Evolutionary conservation across 768 basidiomycete genomes (phyloP).

Genomic region (Phlebiopsis flavidoalba): DNA sequence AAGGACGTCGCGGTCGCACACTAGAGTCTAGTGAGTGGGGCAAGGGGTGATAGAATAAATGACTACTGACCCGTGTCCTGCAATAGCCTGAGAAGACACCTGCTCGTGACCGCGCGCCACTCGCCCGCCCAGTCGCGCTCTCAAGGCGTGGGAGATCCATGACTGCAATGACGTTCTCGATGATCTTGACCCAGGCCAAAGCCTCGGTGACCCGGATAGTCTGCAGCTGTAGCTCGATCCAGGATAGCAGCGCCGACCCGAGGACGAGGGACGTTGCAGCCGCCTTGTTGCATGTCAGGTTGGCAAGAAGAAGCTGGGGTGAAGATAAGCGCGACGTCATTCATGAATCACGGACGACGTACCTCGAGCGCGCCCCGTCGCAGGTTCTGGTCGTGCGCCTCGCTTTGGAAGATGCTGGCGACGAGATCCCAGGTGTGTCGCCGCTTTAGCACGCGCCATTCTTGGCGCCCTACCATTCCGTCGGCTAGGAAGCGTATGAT

Average conservation of each 20-base stretch:
- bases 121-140: conserved; percentile 47
- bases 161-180: conserved; percentile 57
- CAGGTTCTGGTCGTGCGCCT: conserved; percentile 44
- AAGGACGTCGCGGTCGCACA: conserved; percentile 1
- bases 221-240: conserved; percentile 76
- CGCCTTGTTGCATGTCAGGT: conserved; percentile 62
- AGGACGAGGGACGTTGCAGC: conserved; percentile 69
- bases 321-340: background rate
- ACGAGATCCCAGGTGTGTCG: conserved; percentile 88
- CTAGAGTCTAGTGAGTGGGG: background rate
- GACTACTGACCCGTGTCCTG: conserved; percentile 21
- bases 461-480: conserved; percentile 66
- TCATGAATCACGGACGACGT: conserved; percentile 15
- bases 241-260: conserved; percentile 66
- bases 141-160: conserved; percentile 49
- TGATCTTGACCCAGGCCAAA: conserved; percentile 58
- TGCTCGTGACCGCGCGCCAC: conserved; percentile 52
- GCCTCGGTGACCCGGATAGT: conserved; percentile 30
- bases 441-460: conserved; percentile 78
- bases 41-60: background rate
- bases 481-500: conserved; percentile 80
- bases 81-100: conserved; percentile 45
- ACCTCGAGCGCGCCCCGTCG: conserved; percentile 67
- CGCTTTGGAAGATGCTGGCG: conserved; percentile 75
- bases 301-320: conserved; percentile 65